Conservation (phyloP, 192 early-diverging fungal species). For the Jimgerdemannia lactiflua region DNA sequence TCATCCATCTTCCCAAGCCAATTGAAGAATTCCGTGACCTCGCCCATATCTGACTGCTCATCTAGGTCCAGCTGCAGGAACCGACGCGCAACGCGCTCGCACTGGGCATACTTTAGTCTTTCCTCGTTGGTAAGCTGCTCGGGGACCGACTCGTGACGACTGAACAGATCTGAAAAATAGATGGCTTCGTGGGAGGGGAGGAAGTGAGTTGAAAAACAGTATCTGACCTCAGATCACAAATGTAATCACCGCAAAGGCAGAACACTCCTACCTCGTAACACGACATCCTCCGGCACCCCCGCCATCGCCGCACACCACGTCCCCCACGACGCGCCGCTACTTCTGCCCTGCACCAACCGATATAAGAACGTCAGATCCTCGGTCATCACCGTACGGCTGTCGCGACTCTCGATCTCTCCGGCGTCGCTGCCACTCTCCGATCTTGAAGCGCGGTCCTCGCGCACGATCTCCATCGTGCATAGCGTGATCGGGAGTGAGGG, state of each 20-base stretch:
- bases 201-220: not conserved
- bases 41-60: not conserved
- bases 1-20: not conserved
- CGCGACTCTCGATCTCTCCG: no score
- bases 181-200: not conserved
- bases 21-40: not conserved
- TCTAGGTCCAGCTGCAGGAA: not conserved
- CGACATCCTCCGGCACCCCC: conserved; percentile 24
- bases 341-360: conserved; percentile 39
- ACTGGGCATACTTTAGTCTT: not conserved
- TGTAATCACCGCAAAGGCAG: no score
- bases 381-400: conserved; percentile 4
- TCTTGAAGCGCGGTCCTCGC: conserved; percentile 10
- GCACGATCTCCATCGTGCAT: conserved; percentile 59
- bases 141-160: not conserved
- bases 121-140: not conserved
- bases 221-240: no score
- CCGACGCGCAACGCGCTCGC: not conserved
- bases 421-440: conserved; percentile 5
- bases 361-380: conserved; percentile 63
- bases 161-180: not conserved
- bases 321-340: conserved; percentile 37
- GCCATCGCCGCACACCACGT: conserved; percentile 44
- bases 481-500: conserved; percentile 30
- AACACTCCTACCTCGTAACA: conserved; percentile 30